These are phyloP conservation scores for Syncephalastrum racemosum DNA, from an alignment of 371 early-diverging fungal genomes.

Conservation along the genomic window DNA sequence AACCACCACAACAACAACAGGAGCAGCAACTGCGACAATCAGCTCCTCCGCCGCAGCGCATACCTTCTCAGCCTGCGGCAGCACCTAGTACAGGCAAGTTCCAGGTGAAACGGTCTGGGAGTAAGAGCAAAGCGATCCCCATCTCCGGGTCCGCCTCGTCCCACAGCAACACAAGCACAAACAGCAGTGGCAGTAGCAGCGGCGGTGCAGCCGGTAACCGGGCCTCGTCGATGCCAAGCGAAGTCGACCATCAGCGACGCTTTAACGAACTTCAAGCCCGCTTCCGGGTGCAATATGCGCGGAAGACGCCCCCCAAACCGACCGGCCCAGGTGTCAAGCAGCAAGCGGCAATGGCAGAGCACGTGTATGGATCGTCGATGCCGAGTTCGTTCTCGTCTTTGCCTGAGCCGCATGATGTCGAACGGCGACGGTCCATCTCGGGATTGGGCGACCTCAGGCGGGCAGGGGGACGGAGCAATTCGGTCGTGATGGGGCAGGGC, in stretches of 20 bases:
- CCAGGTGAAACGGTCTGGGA: constrained; percentile 4
- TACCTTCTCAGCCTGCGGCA: neutral
- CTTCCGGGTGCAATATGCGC: constrained; percentile 33
- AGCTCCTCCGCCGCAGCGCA: neutral
- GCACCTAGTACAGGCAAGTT: constrained; percentile 2
- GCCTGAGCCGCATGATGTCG: constrained; percentile 5
- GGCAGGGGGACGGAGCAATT: constrained; percentile 1
- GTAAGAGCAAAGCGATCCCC: constrained; percentile 15
- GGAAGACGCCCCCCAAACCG: constrained; percentile 12
- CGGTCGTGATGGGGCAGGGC: neutral
- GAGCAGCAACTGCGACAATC: neutral
- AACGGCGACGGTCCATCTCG: neutral
- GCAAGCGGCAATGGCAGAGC: neutral
- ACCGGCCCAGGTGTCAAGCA: neutral
- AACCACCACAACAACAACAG: neutral
- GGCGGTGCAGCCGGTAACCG: constrained; percentile 3
- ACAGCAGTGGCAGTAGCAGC: constrained; percentile 3
- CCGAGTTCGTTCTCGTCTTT: constrained; percentile 3
- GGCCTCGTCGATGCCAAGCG: constrained; percentile 15
- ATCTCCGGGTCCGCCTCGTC: constrained; percentile 5
- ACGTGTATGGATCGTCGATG: constrained; percentile 3
- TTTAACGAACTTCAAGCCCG: constrained; percentile 29
- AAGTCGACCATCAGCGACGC: constrained; percentile 31
- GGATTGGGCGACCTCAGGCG: neutral
- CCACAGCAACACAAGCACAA: neutral